Base-by-base conservation (phyloP, 2,329 filamentous ascomycete genomes). In the Ceratocystis smalleyi region DNA sequence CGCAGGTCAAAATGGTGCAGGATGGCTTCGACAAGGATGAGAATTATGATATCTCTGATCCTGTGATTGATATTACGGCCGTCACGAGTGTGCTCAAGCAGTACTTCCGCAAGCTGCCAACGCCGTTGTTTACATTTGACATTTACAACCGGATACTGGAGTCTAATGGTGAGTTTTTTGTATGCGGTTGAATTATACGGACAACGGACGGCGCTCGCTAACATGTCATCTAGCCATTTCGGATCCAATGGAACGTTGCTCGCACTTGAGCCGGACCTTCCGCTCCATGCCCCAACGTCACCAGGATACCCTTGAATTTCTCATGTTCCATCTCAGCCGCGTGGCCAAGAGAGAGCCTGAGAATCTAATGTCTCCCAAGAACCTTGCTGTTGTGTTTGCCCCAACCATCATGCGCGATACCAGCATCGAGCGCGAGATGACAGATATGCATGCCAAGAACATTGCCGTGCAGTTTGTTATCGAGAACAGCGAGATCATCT, bases 71-170 rank as follows among this genome's bases (percentile, higher is more conserved):
- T 73, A 97, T 99, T 68, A 95, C 95, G 64, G 90, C 94, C 12
- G 90, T 99, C 65, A 97, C 94, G 1, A 96, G 90, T 71, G 89
- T 92, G 22, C 76, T 99, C 70, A 99, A 99, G 77, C 92, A 97
- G 74, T 99, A 97, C 73, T 96, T 99, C 82, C 84, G 94, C 69
- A 94, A 91, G 75, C 79, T 97, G 43, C 94, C 94, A 0, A 88
- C 82, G 6, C 94, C 94, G 2, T 79, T 99, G 40, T 84, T 99
- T 70, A 96, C 92, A 0, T 96, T 87, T 73, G 89, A 95, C 24
- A 85, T 95, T 30, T 99, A 99, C 71, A 92, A 97, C 69, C 82
- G 83, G 47, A 82, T 99, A 61, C 77, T 99, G 60, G 91, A 96
- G 69, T 90, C 88, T 4, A 85, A 83, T 68, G 78, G 86, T 88